Base-by-base conservation (phyloP, 768 basidiomycete species). In the Pleurotus tuber-regium region DNA sequence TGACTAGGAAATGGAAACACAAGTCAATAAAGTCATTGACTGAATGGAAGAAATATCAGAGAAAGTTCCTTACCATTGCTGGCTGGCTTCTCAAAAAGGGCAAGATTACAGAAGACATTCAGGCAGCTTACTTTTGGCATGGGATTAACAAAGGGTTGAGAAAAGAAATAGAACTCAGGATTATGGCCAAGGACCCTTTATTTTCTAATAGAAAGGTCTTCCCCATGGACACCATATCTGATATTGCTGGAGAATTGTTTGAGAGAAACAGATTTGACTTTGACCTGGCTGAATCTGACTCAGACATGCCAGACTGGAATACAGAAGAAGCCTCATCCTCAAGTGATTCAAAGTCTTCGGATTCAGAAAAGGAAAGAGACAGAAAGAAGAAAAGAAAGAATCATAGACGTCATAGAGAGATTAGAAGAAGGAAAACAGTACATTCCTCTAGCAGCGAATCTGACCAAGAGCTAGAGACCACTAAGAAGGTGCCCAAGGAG, bases 71-170 rank as follows among this genome's bases (percentile, higher is more conserved):
- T 0, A 39, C 25, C 4, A 57, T 58, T 24, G 51, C 33, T 24
- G 56, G 52, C 19, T 58, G 56, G 52, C 24, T 58, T 9, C 16
- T 35, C 12, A 25, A 40, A 8, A 43, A 57, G 12, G n/a, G 8
- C 16, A 58, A 58, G 38, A 36, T 58, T 1, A 29, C 55, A 10
- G 41, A 39, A 11, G 23, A 40, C 7, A 43, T 50, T 10, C 14
- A 56, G 30, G 19, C 46, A 12, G 44, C 40, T 33, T 57, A 54
- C 29, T 51, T 54, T 31, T 59, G 58, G 57, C 48, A 52, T 14
- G 58, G 56, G 9, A n/a, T 50, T 26, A 4, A 19, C 3, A 50
- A 39, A 16, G 12, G n/a, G 9, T 16, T 50, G 14, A 39, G 21
- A 16, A 39, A 38, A 11, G 36, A 35, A n/a, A n/a, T 50, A 18